phyloP scores from a whole-genome alignment of 2,329 filamentous ascomycete genomes.

The Apiospora arundinis region DNA sequence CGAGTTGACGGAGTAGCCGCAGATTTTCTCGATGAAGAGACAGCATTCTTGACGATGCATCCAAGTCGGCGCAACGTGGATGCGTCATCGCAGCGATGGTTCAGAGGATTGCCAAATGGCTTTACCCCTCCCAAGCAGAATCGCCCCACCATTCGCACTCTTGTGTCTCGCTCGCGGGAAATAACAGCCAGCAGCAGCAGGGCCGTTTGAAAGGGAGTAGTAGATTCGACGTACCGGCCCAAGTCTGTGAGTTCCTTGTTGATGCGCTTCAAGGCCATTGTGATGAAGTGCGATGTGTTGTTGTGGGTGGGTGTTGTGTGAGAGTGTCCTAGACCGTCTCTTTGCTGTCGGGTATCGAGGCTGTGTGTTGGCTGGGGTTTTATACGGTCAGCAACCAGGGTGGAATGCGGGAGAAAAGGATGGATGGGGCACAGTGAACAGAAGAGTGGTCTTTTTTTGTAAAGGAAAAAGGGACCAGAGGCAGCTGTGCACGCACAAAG shows the following conservation, averaged over 20 bases:
- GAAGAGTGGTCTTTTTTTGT: conserved; percentile 13
- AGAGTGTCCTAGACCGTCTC: conserved; percentile 26
- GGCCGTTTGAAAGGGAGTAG: conserved; percentile 25
- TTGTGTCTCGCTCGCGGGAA: conserved; percentile 22
- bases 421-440: conserved; percentile 23
- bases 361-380: conserved; percentile 33
- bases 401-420: conserved; percentile 36
- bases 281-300: conserved; percentile 39
- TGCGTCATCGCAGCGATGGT: neutral
- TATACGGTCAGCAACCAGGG: conserved; percentile 35
- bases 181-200: neutral
- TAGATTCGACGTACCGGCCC: conserved; percentile 71
- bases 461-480: conserved; percentile 21
- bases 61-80: neutral
- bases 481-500: conserved; percentile 25
- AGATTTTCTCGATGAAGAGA: too few species aligned
- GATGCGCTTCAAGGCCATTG: conserved; percentile 91
- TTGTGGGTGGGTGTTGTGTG: conserved; percentile 30
- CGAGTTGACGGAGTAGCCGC: neutral
- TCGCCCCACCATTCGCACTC: conserved; percentile 38
- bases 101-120: conserved; percentile 1
- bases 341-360: conserved; percentile 30
- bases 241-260: conserved; percentile 93
- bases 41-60: neutral
- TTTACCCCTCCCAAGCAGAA: conserved; percentile 15